Conservation (phyloP, 495 filamentous ascomycete genomes). For the Penicillium subrubescens region DNA sequence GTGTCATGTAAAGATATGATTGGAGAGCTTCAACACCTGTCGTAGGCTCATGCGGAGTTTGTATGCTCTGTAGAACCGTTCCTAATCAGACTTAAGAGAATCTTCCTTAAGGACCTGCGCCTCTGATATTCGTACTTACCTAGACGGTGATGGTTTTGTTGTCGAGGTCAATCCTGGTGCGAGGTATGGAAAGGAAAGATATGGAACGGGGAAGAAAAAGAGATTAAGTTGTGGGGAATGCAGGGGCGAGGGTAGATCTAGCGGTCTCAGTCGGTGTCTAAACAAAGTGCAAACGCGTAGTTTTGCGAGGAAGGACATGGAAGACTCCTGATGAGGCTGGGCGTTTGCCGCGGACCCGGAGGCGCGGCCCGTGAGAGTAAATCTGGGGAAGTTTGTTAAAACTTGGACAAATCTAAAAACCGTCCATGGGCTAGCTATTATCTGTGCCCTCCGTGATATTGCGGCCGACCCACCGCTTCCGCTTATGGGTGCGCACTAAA, state of each 20-base stretch:
- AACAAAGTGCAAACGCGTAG: neutral
- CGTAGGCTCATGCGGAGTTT: neutral
- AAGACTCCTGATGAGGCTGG: neutral
- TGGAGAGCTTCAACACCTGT: neutral
- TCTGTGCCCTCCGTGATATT: too few relatives aligned
- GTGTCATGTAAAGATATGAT: neutral
- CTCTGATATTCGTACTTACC: neutral
- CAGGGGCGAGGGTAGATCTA: too few relatives aligned
- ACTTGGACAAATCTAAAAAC: too few relatives aligned
- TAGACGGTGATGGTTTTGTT: neutral
- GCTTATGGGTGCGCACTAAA: too few relatives aligned
- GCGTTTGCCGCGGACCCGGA: neutral
- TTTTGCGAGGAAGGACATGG: neutral
- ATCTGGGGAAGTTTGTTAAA: too few relatives aligned
- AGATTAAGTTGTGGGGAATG: neutral
- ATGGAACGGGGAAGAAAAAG: neutral
- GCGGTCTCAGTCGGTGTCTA: neutral
- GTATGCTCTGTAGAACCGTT: neutral
- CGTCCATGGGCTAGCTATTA: too few relatives aligned
- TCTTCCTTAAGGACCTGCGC: neutral
- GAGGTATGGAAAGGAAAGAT: neutral
- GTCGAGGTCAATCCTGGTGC: neutral
- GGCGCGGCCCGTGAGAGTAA: too few relatives aligned
- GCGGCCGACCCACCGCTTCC: too few relatives aligned
- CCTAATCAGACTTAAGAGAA: neutral